Base-by-base conservation (phyloP, 169 alveolate species). In the Plasmodium falciparum region DNA sequence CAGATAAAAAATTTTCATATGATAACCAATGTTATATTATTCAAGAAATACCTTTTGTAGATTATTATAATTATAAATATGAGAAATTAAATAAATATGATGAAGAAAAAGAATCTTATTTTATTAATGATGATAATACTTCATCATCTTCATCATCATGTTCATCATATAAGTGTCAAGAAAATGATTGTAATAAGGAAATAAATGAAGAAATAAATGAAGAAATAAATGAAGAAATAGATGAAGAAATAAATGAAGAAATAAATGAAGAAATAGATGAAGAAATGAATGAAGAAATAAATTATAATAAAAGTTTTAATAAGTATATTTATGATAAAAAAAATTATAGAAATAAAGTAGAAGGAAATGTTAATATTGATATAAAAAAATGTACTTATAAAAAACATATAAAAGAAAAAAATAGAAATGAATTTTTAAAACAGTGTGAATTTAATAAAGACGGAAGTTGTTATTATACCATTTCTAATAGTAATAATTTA, bases 381-480 rank as follows among this genome's bases (percentile, higher is more conserved):
- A 12, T 26, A 52, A 13, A 11, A 54, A 52, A 33, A 29, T 9
- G 15, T 43, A 6, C 11, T 22, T 24, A n/a, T n/a, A 39, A 47
- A 7, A 29, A 78, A n/a, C 0, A 1, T 29, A 62, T 24, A 17
- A 78, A 78, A 22, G 15, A 3, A 1, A 65, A 29, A 66, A 47
- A 66, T 22, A 59, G 66, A 78, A 78, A 80, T 29, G 90, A 80
- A 56, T 80, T 66, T 49, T 61, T 80, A 49, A 80, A 80, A 49
- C 90, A 80, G 43, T 80, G 90, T 43, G 90, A 80, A 80, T 80
- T 80, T 56, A 80, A 24, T 66, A 66, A 72, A 12, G 90, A 80
- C 20, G 90, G 90, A 6, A 69, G 71, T 17, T 80, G 90, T 54
- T 80, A 80, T 49, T 80, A 80, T 29, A 43, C 74, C 50, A 50